Evolutionary conservation across 768 basidiomycete genomes (phyloP), one percentile per base, ranked within the genome.

Genomic region (Leucocoprinus leucothites): DNA sequence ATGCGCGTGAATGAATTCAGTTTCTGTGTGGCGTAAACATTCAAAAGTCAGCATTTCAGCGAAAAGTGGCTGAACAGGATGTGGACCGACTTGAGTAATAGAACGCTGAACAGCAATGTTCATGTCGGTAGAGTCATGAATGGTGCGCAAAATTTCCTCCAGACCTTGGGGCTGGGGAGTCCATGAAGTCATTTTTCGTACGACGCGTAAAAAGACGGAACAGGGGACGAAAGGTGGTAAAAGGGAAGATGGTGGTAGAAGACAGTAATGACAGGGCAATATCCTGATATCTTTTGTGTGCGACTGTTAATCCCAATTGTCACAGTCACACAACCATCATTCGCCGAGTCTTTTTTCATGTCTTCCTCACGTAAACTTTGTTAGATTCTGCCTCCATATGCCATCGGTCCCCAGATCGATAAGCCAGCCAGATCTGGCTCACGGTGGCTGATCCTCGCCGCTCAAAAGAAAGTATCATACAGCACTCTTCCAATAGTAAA

Each of bases 131-230:
- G 95, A 95, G 64, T 94, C 88, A 72, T 87, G 89, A 71, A 98
- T 88, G 25, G 94, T 94, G 66, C 85, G 80, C 38, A 97, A 76
- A 70, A 98, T 91, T 80, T 97, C 93, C 71, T 91, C 85, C 70
- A 98, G 80, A 67, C 89, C 94, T 56, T 81, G 81, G 66, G 84
- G 86, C 64, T 91, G 85, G 61, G 95, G 95, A 59, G 76, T 78
- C 95, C 95, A 98, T 61, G 82, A 72, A 77, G 80, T 67, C 83
- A 85, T 86, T 74, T 76, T 59, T 53, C 62, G 65, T 61, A 61
- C 31, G 63, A 66, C 68, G 73, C 76, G 72, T 58, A 67, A 65
- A 63, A 56, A 61, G 56, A 60, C 56, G 52, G 58, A 61, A 63
- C 56, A 60, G 42, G 60, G 41, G 61, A 58, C 57, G 58, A 57